These are phyloP conservation scores for Bothriochloa decipiens DNA, from an alignment of 176 grass and related monocot genomes.

Conservation along the genomic window DNA sequence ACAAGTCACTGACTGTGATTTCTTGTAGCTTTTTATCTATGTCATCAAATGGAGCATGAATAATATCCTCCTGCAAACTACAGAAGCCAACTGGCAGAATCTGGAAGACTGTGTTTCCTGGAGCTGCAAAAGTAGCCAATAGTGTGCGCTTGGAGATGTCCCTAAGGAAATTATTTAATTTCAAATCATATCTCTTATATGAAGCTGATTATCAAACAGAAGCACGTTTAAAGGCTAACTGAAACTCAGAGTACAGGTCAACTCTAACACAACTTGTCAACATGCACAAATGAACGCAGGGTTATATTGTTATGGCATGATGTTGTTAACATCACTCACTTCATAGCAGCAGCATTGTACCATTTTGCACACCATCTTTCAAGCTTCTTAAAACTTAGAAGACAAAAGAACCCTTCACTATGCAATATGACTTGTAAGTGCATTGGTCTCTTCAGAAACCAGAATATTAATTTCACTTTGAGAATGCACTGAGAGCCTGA, in stretches of 20 bases:
- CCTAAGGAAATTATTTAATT: constrained; percentile 47
- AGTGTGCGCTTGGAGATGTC: constrained; percentile 52
- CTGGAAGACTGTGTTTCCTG: constrained; percentile 67
- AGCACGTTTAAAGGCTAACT: constrained; percentile 18
- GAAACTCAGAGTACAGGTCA: constrained; percentile 20
- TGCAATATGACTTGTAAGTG: not conserved
- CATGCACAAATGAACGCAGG: constrained; percentile 1
- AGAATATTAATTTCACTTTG: not conserved
- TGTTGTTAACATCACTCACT: not conserved
- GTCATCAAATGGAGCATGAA: constrained; percentile 48
- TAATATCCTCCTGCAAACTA: constrained; percentile 53
- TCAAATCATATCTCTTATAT: constrained; percentile 26
- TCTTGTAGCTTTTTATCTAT: constrained; percentile 48
- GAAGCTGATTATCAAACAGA: constrained; percentile 17
- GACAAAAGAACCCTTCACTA: not conserved
- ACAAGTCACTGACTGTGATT: constrained; percentile 35
- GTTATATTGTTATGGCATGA: constrained; percentile 13
- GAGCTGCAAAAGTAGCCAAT: constrained; percentile 48
- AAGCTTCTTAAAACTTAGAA: not conserved
- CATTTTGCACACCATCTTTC: not conserved
- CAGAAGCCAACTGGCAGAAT: constrained; percentile 73
- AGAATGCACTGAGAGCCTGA: not conserved
- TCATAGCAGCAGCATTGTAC: not conserved
- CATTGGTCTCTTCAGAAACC: not conserved
- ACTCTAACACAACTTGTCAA: constrained; percentile 9